These are phyloP conservation scores for Heritiera fomes DNA, from an alignment of 345 rosid species.

Conservation along the genomic window DNA sequence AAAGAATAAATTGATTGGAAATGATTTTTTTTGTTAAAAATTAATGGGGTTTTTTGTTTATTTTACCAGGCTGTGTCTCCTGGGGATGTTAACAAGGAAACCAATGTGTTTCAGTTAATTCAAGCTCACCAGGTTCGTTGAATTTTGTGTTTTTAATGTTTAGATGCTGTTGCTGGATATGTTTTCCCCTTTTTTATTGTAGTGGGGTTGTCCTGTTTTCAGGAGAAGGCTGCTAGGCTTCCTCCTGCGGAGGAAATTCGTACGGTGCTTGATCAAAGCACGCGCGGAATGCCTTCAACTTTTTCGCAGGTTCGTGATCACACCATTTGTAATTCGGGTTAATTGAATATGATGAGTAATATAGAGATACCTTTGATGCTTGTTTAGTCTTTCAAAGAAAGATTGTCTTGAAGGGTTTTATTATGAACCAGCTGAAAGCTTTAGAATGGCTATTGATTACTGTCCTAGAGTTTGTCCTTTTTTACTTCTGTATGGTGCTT, in stretches of 20 bases:
- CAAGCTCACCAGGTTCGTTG: conserved; percentile 71
- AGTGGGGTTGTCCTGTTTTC: conserved; percentile 22
- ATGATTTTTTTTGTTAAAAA: not conserved
- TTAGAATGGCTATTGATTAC: not conserved
- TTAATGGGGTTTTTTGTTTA: conserved; percentile 30
- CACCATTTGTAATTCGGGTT: not conserved
- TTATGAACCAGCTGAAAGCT: not conserved
- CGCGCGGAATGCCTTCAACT: conserved; percentile 76
- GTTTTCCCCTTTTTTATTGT: not conserved
- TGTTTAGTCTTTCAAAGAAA: not conserved
- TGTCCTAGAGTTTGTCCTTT: not conserved
- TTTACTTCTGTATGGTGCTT: not conserved
- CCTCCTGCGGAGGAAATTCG: conserved; percentile 71
- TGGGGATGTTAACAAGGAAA: conserved; percentile 49
- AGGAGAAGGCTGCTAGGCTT: conserved; percentile 88
- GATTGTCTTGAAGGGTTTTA: not conserved
- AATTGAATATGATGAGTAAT: not conserved
- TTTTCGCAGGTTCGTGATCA: conserved; percentile 64
- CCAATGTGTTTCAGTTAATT: conserved; percentile 66
- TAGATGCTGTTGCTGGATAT: not conserved
- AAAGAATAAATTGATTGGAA: not conserved
- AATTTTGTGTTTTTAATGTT: not conserved
- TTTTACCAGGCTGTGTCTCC: conserved; percentile 46
- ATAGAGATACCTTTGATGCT: not conserved
- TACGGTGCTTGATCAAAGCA: conserved; percentile 61